Evolutionary conservation across 2,329 filamentous ascomycete species (phyloP).

Genomic region (Lecanicillium sp.): DNA sequence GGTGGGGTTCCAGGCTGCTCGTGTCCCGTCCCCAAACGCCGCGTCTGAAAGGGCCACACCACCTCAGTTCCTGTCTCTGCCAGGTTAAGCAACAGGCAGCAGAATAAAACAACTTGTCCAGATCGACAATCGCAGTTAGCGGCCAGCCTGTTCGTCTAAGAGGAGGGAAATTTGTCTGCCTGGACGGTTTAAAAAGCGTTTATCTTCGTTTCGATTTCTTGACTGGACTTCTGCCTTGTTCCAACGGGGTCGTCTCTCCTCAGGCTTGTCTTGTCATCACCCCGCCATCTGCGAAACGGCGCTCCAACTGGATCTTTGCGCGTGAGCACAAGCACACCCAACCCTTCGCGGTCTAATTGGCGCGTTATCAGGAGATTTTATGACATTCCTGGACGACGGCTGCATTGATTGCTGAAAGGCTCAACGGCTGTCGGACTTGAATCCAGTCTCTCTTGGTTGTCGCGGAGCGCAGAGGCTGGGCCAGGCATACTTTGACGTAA

Average conservation of each 20-base stretch:
- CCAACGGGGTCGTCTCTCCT: background rate
- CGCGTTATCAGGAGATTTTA: too few species aligned
- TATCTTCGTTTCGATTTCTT: background rate
- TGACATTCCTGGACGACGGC: too few species aligned
- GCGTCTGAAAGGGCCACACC: background rate
- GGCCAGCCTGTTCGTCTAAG: background rate
- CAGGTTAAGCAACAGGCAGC: constrained; percentile 9
- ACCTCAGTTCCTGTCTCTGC: background rate
- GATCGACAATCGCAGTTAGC: background rate
- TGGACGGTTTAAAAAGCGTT: constrained; percentile 2
- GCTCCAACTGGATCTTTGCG: too few species aligned
- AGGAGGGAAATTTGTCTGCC: background rate
- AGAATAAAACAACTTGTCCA: constrained; percentile 1
- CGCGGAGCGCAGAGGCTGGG: too few species aligned
- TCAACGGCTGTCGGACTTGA: too few species aligned
- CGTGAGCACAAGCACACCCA: too few species aligned
- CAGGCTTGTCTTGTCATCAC: background rate
- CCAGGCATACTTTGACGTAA: too few species aligned
- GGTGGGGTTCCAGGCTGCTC: constrained; percentile 1
- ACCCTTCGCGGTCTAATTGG: too few species aligned
- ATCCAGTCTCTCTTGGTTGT: too few species aligned
- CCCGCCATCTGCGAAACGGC: constrained; percentile 7
- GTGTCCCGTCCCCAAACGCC: too few species aligned
- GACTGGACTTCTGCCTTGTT: background rate
- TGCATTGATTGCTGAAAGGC: too few species aligned